Base-by-base conservation (phyloP, 179 eudicot species). In the Patellifolia procumbens region DNA sequence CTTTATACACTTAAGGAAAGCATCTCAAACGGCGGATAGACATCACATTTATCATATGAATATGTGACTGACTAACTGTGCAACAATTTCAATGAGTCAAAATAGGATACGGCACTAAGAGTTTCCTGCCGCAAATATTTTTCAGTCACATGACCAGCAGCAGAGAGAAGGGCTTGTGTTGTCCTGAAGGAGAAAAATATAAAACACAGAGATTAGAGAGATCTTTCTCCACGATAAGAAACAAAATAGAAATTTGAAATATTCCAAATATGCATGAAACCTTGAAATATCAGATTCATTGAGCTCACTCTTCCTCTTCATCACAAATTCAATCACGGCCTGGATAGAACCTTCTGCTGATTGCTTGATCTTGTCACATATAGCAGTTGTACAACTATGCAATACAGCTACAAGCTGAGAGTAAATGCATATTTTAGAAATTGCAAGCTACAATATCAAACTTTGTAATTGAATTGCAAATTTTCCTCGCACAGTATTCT, bases 311-410 rank as follows among this genome's bases (percentile, higher is more conserved):
- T 96, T 96, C 86, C 97, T 85, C 81, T 86, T 86, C 17, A 82
- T 86, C 64, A 95, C 89, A 85, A 95, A 88, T 84, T 95, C 99
- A 42, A 86, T 83, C 70, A 96, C 94, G 29, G 98, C 98, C 82
- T 93, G 96, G 70, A 96, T 91, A 59, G 91, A 87, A 71, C 96
- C 97, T 88, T 96, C 99, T 42, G 99, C 98, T 81, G 99, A 96
- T 78, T 90, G 96, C 84, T 86, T 96, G 79, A 88, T 74, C 79
- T 91, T 96, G 76, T 96, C 98, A 85, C 97, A 91, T 87, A 96
- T 83, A 59, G 99, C 94, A 62, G 80, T 68, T 46, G 97, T 89
- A 84, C 98, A 89, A 63, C 87, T 88, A 85, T 87, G 85, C 83
- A 96, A 84, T 43, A 94, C 86, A 43, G 91, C 90, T 78, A 90